These are phyloP conservation scores for Aquilaria malaccensis DNA, from an alignment of 345 rosid genomes.

Conservation along the genomic window DNA sequence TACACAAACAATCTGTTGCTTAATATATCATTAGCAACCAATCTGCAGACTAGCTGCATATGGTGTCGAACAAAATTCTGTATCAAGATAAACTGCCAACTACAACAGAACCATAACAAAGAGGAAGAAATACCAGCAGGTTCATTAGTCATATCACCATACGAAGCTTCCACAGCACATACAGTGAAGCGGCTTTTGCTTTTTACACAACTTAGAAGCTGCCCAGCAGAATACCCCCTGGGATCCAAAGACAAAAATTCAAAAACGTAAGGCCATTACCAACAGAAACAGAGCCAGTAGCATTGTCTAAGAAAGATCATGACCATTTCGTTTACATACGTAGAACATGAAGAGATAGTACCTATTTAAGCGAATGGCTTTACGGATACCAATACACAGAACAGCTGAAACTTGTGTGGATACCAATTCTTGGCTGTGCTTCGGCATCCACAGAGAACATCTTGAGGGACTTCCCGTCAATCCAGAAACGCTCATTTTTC, in stretches of 20 bases:
- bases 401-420: slow-evolving; percentile 26
- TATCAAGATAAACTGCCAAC: neutral
- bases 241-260: no score
- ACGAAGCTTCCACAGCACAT: slow-evolving; percentile 78
- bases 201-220: slow-evolving; percentile 26
- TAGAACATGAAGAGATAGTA: no score
- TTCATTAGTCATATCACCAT: slow-evolving; percentile 49
- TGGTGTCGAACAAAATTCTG: no score
- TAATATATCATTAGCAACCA: no score
- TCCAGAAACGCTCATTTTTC: slow-evolving; percentile 59
- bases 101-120: neutral
- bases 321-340: no score
- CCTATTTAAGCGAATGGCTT: neutral
- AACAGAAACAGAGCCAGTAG: no score
- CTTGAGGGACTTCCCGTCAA: slow-evolving; percentile 46
- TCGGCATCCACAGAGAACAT: slow-evolving; percentile 36
- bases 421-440: slow-evolving; percentile 17
- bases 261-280: no score
- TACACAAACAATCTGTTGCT: no score
- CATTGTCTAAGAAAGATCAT: no score
- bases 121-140: slow-evolving; percentile 34
- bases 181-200: slow-evolving; percentile 22
- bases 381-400: slow-evolving; percentile 18
- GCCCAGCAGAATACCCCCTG: slow-evolving; percentile 1
- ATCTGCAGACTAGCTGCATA: no score